Evolutionary conservation across 768 basidiomycete genomes (phyloP), one percentile per base, ranked within the genome.

Genomic region (Suillus weaverae): DNA sequence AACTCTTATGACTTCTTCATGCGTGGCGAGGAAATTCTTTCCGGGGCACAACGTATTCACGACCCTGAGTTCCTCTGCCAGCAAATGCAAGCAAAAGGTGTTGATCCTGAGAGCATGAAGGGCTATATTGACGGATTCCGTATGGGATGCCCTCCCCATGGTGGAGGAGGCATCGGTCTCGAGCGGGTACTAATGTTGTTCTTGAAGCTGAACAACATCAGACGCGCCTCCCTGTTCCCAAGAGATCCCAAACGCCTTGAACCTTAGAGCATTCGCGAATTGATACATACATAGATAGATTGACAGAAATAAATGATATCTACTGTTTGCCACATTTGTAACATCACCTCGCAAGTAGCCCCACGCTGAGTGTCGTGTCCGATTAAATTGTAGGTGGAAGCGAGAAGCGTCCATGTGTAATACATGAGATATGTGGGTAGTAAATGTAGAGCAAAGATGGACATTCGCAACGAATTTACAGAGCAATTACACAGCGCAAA

Each of bases 1-100:
- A 99, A 99, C 79, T 99, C 97, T 30, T 99, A 99, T 78, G 97
- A 99, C 80, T 99, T 99, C 81, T 99, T 99, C 86, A 98, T 99
- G 97, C 88, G 97, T 38, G 97, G 97, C 13, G 95, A 99, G 79
- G 97, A 99, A 78, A 99, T 99, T 72, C 84, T 99, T 46, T 98
- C 97, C 4, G 97, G 97, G 18, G 97, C 97, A 33, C 97, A 99
- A 77, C 95, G 97, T 78, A 89, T 99, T 62, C 97, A 99, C 79
- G 95, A 98, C 69, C 86, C 97, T 6, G 78, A 79, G 13, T 80
- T 98, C 61, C 87, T 99, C 66, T 82, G 81, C 61, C 86, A 93
- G 79, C 87, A 92, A 77, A 98, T 99, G 95, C 84, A 83, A 64
- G 81, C 79, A 68, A 92, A 91, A 74, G 94, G 93, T 14, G 89